These are phyloP conservation scores for Amanita pallidorosea DNA, from an alignment of 768 basidiomycete species.

Conservation along the genomic window DNA sequence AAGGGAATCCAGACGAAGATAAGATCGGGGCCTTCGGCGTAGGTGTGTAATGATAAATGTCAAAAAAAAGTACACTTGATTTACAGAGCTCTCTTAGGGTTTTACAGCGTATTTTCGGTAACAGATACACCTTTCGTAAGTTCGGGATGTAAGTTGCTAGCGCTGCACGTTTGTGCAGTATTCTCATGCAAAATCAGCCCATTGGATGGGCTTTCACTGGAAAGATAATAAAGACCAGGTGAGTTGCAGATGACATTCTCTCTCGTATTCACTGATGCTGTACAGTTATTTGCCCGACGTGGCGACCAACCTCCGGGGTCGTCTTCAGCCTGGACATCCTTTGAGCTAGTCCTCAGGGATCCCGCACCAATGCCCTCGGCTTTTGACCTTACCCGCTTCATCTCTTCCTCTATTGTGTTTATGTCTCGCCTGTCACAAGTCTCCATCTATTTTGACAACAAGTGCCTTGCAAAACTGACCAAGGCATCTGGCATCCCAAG, in stretches of 20 bases:
- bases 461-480: constrained; percentile 52
- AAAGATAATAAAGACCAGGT: constrained; percentile 88
- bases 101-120: constrained; percentile 75
- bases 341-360: constrained; percentile 83
- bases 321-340: constrained; percentile 63
- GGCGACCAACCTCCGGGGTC: constrained; percentile 43
- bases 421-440: constrained; percentile 73
- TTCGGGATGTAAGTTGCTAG: constrained; percentile 47
- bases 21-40: constrained; percentile 95
- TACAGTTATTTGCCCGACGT: constrained; percentile 71
- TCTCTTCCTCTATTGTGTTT: constrained; percentile 88
- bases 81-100: constrained; percentile 27
- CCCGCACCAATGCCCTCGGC: constrained; percentile 67
- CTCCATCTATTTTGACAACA: constrained; percentile 74
- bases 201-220: constrained; percentile 97
- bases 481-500: constrained; percentile 50
- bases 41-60: constrained; percentile 27
- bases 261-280: constrained; percentile 6
- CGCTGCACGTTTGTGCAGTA: neutral
- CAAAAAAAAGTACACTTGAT: neutral
- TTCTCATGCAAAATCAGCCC: constrained; percentile 29
- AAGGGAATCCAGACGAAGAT: constrained; percentile 89
- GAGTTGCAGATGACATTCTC: neutral
- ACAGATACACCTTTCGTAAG: constrained; percentile 79
- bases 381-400: constrained; percentile 83